phyloP scores from a whole-genome alignment of 2,329 filamentous ascomycete genomes.

The Fusarium acutatum region DNA sequence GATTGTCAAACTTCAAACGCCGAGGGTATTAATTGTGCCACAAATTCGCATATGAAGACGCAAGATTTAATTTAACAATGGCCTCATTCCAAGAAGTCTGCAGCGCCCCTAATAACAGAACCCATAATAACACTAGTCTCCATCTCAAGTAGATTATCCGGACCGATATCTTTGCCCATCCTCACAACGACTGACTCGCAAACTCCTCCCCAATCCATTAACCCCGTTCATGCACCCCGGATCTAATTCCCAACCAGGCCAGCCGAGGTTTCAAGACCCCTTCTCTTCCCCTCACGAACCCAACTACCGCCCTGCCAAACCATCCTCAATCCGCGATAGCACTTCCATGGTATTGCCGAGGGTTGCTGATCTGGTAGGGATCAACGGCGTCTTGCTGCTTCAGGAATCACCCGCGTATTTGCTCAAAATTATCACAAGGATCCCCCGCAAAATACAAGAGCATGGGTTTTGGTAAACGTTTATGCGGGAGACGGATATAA shows the following conservation, averaged over 20 bases:
- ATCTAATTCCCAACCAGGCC: constrained; percentile 10
- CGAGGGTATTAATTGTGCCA: background rate
- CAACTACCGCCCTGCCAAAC: constrained; percentile 14
- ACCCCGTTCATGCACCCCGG: constrained; percentile 11
- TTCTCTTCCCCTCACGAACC: background rate
- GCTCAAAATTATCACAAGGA: background rate
- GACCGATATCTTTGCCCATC: background rate
- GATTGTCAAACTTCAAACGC: background rate
- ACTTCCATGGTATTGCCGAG: background rate
- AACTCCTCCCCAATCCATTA: background rate
- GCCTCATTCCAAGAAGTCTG: background rate
- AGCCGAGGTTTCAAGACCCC: constrained; percentile 17
- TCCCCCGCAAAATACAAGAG: background rate
- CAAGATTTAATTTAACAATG: background rate
- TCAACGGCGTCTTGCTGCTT: background rate
- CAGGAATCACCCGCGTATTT: background rate
- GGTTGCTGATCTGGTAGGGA: background rate
- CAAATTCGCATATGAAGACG: background rate
- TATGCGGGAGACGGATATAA: constrained; percentile 13
- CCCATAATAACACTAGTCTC: background rate
- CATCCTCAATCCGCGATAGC: background rate
- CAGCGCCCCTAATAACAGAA: background rate
- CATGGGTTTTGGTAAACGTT: background rate
- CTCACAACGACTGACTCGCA: background rate
- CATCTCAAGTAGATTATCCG: background rate